Base-by-base conservation (phyloP, 345 rosid genomes). In the Eucalyptus marginata region DNA sequence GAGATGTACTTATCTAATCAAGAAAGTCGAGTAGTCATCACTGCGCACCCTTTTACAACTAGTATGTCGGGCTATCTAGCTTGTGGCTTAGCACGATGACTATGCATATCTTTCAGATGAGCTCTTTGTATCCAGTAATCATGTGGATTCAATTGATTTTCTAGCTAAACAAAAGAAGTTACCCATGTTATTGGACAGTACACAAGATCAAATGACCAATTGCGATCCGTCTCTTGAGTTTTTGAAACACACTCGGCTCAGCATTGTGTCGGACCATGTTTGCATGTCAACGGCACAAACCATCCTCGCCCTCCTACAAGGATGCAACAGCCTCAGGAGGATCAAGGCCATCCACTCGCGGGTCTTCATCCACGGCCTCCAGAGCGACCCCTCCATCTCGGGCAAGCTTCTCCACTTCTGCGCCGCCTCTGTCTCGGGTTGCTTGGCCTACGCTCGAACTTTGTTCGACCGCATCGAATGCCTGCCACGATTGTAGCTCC, bases 321-420 rank as follows among this genome's bases (percentile, higher is more conserved):
- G 93, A 24, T 92, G 97, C 93, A 92, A 93, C 89, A 92, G 90
- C 87, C 89, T 93, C 89, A 90, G 62, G 52, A 88, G 87, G 86
- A 94, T 94, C 40, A 91, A 56, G 40, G 92, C 89, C 64, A 92
- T 93, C 71, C 97, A 91, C 11, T 88, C 96, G n/a, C 92, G 87
- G 52, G 92, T 92, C 86, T 87, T 92, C 87, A 85, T 89, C 88
- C 89, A 88, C 87, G 96, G 94, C 90, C 94, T 95, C 83, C 88
- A 91, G 5, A 46, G 90, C 62, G 68, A 91, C 15, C 93, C 94
- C 89, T 81, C 93, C 58, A 91, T 95, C 86, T 93, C 93, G n/a
- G 40, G 91, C 90, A 50, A 88, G 33, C 92, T 95, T 33, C 88
- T 93, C 89, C 92, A 91, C 89, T 92, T 91, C 90, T 95, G 92